Percentiles rank a stretch among this genome's conserved stretches.
phyloP scores from a whole-genome alignment of 192 early-diverging fungal species.

The Coemansia sp. region DNA sequence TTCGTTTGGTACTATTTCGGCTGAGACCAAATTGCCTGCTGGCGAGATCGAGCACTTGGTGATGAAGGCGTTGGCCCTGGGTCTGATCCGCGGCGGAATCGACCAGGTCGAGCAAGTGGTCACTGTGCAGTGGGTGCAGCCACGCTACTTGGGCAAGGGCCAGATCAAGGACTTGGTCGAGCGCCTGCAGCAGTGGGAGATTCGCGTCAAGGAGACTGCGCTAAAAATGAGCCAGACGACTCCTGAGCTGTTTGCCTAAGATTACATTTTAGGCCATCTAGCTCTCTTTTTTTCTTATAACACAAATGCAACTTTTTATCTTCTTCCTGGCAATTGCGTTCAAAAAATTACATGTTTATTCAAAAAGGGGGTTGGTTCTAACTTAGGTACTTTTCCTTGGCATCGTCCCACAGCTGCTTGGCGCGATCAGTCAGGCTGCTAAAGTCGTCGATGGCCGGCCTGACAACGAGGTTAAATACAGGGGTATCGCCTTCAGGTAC shows the following conservation, averaged over 20 bases:
- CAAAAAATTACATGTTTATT: constrained; percentile 13
- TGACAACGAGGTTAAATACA: constrained; percentile 89
- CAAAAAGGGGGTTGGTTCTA: not conserved
- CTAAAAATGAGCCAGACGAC: constrained; percentile 45
- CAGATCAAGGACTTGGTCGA: constrained; percentile 87
- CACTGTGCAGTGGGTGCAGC: constrained; percentile 95
- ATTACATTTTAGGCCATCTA: not conserved
- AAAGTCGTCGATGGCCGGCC: constrained; percentile 85
- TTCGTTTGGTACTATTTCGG: constrained; percentile 77
- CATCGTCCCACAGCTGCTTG: constrained; percentile 60
- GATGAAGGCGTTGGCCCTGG: constrained; percentile 96
- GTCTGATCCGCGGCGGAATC: constrained; percentile 89
- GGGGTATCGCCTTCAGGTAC: constrained; percentile 71
- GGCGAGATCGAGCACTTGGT: constrained; percentile 90
- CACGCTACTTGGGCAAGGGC: constrained; percentile 86
- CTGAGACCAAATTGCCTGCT: constrained; percentile 65
- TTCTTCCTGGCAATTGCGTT: not conserved
- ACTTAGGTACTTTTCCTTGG: constrained; percentile 39
- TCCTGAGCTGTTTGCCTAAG: constrained; percentile 46
- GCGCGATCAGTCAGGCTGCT: constrained; percentile 65
- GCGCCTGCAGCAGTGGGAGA: constrained; percentile 82
- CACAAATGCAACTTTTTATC: not conserved
- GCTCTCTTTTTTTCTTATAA: not conserved
- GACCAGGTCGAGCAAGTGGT: constrained; percentile 93
- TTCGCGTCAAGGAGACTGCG: constrained; percentile 65